phyloP scores from a whole-genome alignment of 768 basidiomycete species.

The Suillus paluster region DNA sequence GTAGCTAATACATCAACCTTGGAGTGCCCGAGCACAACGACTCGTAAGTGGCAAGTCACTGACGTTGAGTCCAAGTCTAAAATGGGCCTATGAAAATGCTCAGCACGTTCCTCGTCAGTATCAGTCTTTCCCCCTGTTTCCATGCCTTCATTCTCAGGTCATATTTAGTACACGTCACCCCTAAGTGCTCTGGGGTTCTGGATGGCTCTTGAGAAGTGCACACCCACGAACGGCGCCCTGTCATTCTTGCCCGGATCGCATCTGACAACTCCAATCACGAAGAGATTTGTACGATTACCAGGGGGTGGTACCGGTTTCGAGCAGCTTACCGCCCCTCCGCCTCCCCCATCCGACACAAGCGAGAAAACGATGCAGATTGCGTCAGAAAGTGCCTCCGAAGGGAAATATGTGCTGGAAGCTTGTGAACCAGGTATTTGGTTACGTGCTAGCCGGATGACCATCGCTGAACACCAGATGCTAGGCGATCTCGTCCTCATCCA shows the following conservation, averaged over 20 bases:
- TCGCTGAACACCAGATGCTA: neutral
- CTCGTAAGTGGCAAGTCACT: constrained; percentile 59
- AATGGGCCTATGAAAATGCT: neutral
- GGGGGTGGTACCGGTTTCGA: constrained; percentile 87
- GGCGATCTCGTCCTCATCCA: constrained; percentile 95
- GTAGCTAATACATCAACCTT: neutral
- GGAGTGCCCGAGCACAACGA: constrained; percentile 92
- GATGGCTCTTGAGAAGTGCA: constrained; percentile 93
- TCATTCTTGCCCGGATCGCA: constrained; percentile 94
- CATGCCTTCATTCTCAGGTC: neutral
- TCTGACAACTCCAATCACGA: constrained; percentile 67
- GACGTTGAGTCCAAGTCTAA: neutral
- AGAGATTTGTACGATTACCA: constrained; percentile 83
- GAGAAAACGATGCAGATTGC: constrained; percentile 1
- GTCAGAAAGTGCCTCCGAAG: constrained; percentile 27
- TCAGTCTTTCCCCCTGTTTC: neutral
- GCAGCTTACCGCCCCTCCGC: constrained; percentile 45
- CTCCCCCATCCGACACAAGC: constrained; percentile 5
- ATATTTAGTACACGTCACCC: constrained; percentile 83
- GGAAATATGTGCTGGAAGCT: constrained; percentile 66
- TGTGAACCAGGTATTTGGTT: constrained; percentile 67
- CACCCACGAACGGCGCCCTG: constrained; percentile 79
- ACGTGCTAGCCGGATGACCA: neutral
- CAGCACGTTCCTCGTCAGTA: constrained; percentile 75
- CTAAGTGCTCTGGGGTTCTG: constrained; percentile 94